Conservation (phyloP, 192 early-diverging fungal species). For the Coemansia sp. region DNA sequence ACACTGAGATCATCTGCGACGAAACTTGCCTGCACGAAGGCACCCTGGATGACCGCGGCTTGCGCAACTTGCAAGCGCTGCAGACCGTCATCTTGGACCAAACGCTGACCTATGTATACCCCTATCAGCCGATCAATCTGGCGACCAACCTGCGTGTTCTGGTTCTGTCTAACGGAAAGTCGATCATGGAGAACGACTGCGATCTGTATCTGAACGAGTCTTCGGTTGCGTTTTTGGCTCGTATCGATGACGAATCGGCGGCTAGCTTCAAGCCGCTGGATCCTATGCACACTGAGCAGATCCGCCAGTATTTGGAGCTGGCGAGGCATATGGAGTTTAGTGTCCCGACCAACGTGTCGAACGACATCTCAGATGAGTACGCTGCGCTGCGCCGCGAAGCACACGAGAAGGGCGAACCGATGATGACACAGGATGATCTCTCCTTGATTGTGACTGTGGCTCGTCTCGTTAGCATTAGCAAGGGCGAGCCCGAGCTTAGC, state of each 20-base stretch:
- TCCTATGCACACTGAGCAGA: conserved; percentile 50
- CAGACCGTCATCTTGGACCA: conserved; percentile 61
- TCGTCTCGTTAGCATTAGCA: conserved; percentile 44
- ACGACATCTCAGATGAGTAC: conserved; percentile 56
- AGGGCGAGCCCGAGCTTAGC: conserved; percentile 34
- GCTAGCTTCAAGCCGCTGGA: conserved; percentile 32
- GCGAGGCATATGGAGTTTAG: conserved; percentile 56
- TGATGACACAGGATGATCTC: conserved; percentile 50
- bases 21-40: conserved; percentile 72
- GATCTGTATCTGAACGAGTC: conserved; percentile 51
- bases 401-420: conserved; percentile 29
- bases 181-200: conserved; percentile 64
- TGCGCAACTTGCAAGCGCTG: conserved; percentile 69
- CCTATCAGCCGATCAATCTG: conserved; percentile 69
- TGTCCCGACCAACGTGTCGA: conserved; percentile 62
- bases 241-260: neutral
- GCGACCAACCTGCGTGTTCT: conserved; percentile 63
- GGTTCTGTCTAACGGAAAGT: conserved; percentile 65
- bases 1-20: conserved; percentile 64
- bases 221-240: conserved; percentile 16
- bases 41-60: conserved; percentile 62
- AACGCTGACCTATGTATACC: conserved; percentile 65
- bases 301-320: conserved; percentile 61
- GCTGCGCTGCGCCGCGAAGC: conserved; percentile 33
- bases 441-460: conserved; percentile 46